A percentile compares a stretch with the other conserved stretches of the same genome.
Evolutionary conservation across 805 yeast species (phyloP).

Genomic region (Geotrichum ghanense): DNA sequence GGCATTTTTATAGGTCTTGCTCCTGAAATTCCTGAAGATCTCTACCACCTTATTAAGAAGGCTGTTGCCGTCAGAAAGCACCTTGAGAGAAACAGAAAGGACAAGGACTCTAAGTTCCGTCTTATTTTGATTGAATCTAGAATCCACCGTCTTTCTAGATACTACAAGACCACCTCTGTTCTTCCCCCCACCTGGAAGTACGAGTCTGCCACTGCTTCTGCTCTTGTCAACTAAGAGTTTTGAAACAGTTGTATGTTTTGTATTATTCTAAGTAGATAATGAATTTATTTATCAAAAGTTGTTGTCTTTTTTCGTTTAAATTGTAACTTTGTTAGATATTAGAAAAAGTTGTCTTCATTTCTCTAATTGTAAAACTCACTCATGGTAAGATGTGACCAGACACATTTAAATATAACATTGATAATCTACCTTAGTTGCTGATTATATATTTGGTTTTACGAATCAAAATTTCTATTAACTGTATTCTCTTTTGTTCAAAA

Average conservation of each 20-base stretch:
- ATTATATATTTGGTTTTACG: no score
- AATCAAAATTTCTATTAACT: no score
- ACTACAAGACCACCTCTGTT: conserved; percentile 99
- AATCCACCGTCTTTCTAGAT: conserved; percentile 99
- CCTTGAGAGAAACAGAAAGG: conserved; percentile 99
- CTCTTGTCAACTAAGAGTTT: conserved; percentile 80
- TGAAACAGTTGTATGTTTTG: neutral
- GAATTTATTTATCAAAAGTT: conserved; percentile 2
- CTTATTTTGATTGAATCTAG: conserved; percentile 99
- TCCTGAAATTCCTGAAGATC: conserved; percentile 99
- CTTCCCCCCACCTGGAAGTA: conserved; percentile 99
- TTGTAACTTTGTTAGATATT: no score
- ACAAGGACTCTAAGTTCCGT: conserved; percentile 99
- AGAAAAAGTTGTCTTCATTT: no score
- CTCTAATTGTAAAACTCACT: no score
- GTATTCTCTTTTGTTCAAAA: no score
- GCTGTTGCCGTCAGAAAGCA: conserved; percentile 99
- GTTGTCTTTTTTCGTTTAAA: neutral
- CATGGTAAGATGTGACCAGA: no score
- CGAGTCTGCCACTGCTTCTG: conserved; percentile 99
- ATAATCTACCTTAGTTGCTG: no score
- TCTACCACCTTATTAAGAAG: conserved; percentile 97
- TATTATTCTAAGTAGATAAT: conserved; percentile 1
- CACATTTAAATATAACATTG: no score
- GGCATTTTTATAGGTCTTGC: conserved; percentile 49